Percentiles rank a stretch among this genome's conserved stretches.
Conservation (phyloP, 345 rosid genomes). For the Eucalyptus tenuipes region DNA sequence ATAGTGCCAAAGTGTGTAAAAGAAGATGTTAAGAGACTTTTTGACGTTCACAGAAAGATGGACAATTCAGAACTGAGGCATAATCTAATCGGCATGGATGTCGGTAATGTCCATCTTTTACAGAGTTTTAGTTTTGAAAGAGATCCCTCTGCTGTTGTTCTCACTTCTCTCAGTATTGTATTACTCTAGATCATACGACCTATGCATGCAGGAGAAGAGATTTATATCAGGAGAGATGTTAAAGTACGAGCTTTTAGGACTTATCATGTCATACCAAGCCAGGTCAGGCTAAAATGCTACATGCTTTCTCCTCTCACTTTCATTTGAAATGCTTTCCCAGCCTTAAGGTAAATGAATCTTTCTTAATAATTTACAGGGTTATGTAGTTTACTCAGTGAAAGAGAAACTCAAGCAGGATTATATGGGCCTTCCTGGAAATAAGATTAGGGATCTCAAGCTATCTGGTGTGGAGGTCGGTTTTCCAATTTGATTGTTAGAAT, state of each 20-base stretch:
- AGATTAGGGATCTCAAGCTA: constrained; percentile 68
- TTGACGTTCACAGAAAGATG: constrained; percentile 67
- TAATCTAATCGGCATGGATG: constrained; percentile 67
- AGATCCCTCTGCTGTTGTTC: not conserved
- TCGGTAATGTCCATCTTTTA: constrained; percentile 37
- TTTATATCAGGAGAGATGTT: constrained; percentile 56
- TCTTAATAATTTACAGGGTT: constrained; percentile 38
- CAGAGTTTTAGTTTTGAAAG: not conserved
- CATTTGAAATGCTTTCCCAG: not conserved
- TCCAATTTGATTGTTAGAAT: not conserved
- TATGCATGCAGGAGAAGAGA: constrained; percentile 69
- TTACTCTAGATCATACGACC: not conserved
- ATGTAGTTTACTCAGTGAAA: constrained; percentile 63
- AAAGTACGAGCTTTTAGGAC: constrained; percentile 93
- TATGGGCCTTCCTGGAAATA: constrained; percentile 53
- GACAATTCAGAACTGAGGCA: constrained; percentile 73
- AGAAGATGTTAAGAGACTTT: constrained; percentile 63
- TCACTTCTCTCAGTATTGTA: constrained; percentile 1
- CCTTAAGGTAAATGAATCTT: not conserved
- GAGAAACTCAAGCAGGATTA: constrained; percentile 75
- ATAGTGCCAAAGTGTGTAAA: constrained; percentile 54
- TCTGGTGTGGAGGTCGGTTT: constrained; percentile 75
- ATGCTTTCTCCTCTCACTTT: not conserved
- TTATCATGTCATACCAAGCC: constrained; percentile 80
- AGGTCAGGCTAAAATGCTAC: constrained; percentile 19